Evolutionary conservation across 805 yeast genomes (phyloP), one percentile per base, ranked within the genome.

Genomic region (Brettanomyces sp.): DNA sequence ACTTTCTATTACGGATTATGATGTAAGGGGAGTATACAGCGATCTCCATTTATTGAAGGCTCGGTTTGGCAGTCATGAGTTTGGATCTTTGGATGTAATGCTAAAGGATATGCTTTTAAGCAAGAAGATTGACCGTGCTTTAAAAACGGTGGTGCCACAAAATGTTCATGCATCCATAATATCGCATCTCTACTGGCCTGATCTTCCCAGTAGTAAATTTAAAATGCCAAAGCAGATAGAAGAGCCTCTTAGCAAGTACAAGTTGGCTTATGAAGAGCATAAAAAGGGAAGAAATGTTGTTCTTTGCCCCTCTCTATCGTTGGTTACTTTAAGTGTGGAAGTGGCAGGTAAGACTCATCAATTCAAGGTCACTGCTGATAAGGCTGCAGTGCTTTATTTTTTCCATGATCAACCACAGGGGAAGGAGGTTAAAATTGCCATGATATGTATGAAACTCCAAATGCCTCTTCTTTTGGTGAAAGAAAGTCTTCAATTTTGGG

Each of bases 121-220:
- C 53, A 66, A 70, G 45, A 53, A 56, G 3, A 60, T 77, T 7
- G 77, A 80, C 51, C 22, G 41, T 22, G 37, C 18, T 18, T n/a
- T 43, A 46, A 49, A 3, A 47, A 56, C 5, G 4, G 63, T 77
- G 14, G 50, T 25, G 41, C 51, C 62, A 12, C 47, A 53, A 4
- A 48, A 49, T 1, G 66, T 81, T 32, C 77, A 76, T 45, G 76
- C 86, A 0, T 70, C 82, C 3, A 70, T 88, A 18, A 64, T 91
- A 9, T 88, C 96, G 1, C 77, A 83, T 49, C 61, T 85, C 18
- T 91, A 80, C 59, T 91, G 99, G 99, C 87, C 90, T 0, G 66
- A 70, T 4, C 55, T 75, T n/a, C 55, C 68, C 28, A 62, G 65
- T 5, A 70, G 69, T 32, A 56, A 59, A n/a, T 72, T 79, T 52